A percentile compares a stretch with the other conserved stretches of the same genome.
phyloP scores from a whole-genome alignment of 306 rosid genomes.

The Lotus japonicus region DNA sequence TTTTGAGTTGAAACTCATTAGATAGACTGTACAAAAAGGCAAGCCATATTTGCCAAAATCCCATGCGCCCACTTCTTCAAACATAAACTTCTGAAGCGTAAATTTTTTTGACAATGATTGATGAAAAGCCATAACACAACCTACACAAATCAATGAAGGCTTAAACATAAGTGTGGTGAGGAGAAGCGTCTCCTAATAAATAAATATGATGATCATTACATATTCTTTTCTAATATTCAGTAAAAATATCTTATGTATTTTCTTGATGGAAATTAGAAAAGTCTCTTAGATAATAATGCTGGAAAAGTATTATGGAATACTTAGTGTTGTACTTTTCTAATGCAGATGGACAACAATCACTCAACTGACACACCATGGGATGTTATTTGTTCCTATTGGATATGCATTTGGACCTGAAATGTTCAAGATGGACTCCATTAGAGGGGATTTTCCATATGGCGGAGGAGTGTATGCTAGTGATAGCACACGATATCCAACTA shows the following conservation, averaged over 20 bases:
- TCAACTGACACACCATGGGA: slow-evolving; percentile 91
- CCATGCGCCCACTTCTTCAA: too few relatives aligned
- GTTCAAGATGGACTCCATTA: slow-evolving; percentile 76
- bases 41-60: too few relatives aligned
- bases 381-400: slow-evolving; percentile 91
- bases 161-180: too few relatives aligned
- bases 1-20: too few relatives aligned
- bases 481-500: slow-evolving; percentile 76
- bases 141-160: too few relatives aligned
- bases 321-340: slow-evolving; percentile 12
- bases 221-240: neutral
- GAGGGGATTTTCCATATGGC: slow-evolving; percentile 96
- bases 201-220: neutral
- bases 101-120: too few relatives aligned
- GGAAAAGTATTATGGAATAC: neutral
- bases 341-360: slow-evolving; percentile 97
- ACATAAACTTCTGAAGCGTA: too few relatives aligned
- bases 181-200: too few relatives aligned
- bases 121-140: too few relatives aligned
- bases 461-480: slow-evolving; percentile 91
- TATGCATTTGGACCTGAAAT: slow-evolving; percentile 90
- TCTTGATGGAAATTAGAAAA: neutral
- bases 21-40: too few relatives aligned
- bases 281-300: neutral
- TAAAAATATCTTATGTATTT: neutral